Conservation (phyloP, 2,329 filamentous ascomycete genomes). For the Pezicula carpinea region DNA sequence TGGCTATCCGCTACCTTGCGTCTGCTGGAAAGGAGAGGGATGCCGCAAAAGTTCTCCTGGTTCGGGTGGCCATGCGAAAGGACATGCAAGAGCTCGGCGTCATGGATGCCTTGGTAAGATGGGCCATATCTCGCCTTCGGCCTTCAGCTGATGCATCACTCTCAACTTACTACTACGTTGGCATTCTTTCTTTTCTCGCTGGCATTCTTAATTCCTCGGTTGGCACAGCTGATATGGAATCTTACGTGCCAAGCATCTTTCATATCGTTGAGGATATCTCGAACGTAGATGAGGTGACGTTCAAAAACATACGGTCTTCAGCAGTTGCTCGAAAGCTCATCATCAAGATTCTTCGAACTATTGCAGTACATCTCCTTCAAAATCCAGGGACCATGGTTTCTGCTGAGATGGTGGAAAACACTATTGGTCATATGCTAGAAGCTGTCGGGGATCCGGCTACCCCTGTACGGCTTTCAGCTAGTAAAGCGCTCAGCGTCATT, state of each 20-base stretch:
- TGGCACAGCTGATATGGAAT: constrained; percentile 69
- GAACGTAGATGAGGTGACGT: constrained; percentile 42
- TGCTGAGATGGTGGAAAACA: constrained; percentile 65
- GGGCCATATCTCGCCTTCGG: constrained; percentile 61
- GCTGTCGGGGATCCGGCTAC: constrained; percentile 82
- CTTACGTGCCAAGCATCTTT: constrained; percentile 63
- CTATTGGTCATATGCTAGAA: constrained; percentile 77
- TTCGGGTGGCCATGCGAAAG: constrained; percentile 73
- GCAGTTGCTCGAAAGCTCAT: constrained; percentile 77
- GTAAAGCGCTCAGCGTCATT: constrained; percentile 86
- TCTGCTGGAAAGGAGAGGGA: constrained; percentile 83
- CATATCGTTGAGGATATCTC: constrained; percentile 56
- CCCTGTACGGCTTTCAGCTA: constrained; percentile 82
- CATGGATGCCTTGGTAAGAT: constrained; percentile 61
- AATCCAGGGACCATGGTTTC: constrained; percentile 4
- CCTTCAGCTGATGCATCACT: constrained; percentile 34
- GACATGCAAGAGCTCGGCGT: constrained; percentile 83
- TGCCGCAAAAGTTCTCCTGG: constrained; percentile 77
- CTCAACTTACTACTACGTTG: constrained; percentile 72
- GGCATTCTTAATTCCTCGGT: constrained; percentile 65
- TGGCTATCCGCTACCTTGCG: constrained; percentile 68
- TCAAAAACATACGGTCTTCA: constrained; percentile 58
- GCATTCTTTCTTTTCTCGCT: constrained; percentile 73
- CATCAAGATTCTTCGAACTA: constrained; percentile 78
- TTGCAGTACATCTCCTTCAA: constrained; percentile 54